These are phyloP conservation scores for Naumovozyma baii DNA, from an alignment of 805 yeast species.

Conservation along the genomic window DNA sequence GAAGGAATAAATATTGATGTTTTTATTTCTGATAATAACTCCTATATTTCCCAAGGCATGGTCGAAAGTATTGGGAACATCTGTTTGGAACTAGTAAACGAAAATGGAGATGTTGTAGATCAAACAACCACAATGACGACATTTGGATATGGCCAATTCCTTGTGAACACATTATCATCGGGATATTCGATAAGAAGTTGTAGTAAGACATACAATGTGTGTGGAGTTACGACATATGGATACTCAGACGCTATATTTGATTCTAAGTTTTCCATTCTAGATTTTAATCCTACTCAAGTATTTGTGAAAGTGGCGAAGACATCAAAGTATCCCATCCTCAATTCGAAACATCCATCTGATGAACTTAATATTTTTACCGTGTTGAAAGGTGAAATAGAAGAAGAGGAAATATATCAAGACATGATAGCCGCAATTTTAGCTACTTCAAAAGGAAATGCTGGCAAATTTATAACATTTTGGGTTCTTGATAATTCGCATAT, in stretches of 20 bases:
- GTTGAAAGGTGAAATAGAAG: constrained; percentile 6
- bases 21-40: constrained; percentile 40
- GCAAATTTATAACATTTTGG: constrained; percentile 61
- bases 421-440: constrained; percentile 11
- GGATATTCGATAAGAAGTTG: constrained; percentile 13
- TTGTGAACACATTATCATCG: constrained; percentile 4
- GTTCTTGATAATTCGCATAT: constrained; percentile 61
- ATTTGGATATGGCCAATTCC: constrained; percentile 73
- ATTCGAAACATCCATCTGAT: background rate
- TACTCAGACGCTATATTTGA: constrained; percentile 17
- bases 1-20: constrained; percentile 61
- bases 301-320: constrained; percentile 13
- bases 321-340: background rate
- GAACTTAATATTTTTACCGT: constrained; percentile 17
- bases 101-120: constrained; percentile 18
- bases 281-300: constrained; percentile 13
- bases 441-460: background rate
- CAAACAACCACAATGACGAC: constrained; percentile 71
- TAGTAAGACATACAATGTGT: constrained; percentile 16
- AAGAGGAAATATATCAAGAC: constrained; percentile 10
- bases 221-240: constrained; percentile 16
- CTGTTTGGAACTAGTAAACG: constrained; percentile 39
- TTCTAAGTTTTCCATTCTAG: constrained; percentile 8
- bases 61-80: constrained; percentile 36
- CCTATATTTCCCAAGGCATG: constrained; percentile 13